Conservation (phyloP, 805 yeast genomes). For the Starmerella bombicola region DNA sequence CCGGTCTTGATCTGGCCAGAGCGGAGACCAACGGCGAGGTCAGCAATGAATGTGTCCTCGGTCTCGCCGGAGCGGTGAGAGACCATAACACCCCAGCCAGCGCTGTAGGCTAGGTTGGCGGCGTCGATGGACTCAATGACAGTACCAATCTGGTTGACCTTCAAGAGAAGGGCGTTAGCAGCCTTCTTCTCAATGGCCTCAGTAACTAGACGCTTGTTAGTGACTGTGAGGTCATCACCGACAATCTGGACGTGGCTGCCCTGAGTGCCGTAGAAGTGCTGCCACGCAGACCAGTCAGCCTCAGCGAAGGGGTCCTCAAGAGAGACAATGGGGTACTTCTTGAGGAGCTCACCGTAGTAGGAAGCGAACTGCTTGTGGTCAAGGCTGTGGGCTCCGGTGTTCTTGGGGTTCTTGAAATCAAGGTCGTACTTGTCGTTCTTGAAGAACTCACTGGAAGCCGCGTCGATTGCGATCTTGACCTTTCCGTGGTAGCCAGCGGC, state of each 20-base stretch:
- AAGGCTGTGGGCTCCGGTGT: slow-evolving; percentile 84
- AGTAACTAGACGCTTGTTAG: slow-evolving; percentile 90
- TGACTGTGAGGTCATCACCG: slow-evolving; percentile 97
- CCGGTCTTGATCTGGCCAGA: slow-evolving; percentile 99
- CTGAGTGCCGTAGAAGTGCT: slow-evolving; percentile 53
- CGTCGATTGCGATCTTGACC: slow-evolving; percentile 86
- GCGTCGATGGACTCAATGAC: slow-evolving; percentile 93
- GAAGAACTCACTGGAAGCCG: slow-evolving; percentile 96
- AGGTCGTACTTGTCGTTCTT: slow-evolving; percentile 93
- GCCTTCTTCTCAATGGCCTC: slow-evolving; percentile 94
- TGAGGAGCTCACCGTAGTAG: slow-evolving; percentile 65
- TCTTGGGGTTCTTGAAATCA: slow-evolving; percentile 95
- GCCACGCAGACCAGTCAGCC: slow-evolving; percentile 99
- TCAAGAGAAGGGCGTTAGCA: slow-evolving; percentile 85
- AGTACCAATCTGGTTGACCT: slow-evolving; percentile 98
- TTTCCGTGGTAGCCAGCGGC: slow-evolving; percentile 91
- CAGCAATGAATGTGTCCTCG: slow-evolving; percentile 97
- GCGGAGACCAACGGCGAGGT: slow-evolving; percentile 94
- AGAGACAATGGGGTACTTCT: slow-evolving; percentile 94
- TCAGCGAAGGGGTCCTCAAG: slow-evolving; percentile 99
- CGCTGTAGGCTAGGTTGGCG: slow-evolving; percentile 86
- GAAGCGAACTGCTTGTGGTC: slow-evolving; percentile 76
- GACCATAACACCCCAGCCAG: slow-evolving; percentile 99
- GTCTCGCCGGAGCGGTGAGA: slow-evolving; percentile 99
- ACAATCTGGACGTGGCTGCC: slow-evolving; percentile 66